Conservation (phyloP, 768 basidiomycete genomes). For the Suillus brevipes region DNA sequence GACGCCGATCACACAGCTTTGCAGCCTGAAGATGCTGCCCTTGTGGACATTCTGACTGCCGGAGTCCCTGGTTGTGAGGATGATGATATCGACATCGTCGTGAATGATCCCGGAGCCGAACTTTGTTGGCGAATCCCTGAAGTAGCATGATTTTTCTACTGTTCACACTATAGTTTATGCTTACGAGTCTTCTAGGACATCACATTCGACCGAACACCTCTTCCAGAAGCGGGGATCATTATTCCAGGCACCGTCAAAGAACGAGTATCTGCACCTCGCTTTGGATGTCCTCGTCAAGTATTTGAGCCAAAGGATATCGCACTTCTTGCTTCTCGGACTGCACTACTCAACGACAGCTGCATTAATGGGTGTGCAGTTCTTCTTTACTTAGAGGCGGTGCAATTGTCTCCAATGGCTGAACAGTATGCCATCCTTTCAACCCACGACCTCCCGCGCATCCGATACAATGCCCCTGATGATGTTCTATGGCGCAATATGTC, state of each 20-base stretch:
- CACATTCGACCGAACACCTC: not conserved
- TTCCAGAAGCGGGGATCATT: not conserved
- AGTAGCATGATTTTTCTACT: not conserved
- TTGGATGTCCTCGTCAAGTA: not conserved
- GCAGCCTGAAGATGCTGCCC: not conserved
- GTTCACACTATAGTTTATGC: not conserved
- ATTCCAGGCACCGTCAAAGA: not conserved
- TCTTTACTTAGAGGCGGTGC: slow-evolving; percentile 1
- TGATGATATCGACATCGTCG: not conserved
- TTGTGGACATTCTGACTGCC: not conserved
- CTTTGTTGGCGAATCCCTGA: not conserved
- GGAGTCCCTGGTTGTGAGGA: not conserved
- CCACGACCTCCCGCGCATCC: slow-evolving; percentile 2
- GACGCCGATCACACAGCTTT: not conserved
- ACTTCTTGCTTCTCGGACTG: slow-evolving; percentile 5
- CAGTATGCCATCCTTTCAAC: slow-evolving; percentile 10
- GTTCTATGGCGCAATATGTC: slow-evolving; percentile 23
- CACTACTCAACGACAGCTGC: slow-evolving; percentile 6
- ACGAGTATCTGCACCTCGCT: not conserved
- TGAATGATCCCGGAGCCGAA: not conserved
- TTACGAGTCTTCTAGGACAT: not conserved
- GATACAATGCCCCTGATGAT: not conserved
- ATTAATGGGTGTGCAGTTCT: slow-evolving; percentile 10
- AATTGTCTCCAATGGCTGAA: not conserved
- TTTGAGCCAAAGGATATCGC: slow-evolving; percentile 7